Evolutionary conservation across 768 basidiomycete species (phyloP).

Genomic region (Boletus rex-veris): DNA sequence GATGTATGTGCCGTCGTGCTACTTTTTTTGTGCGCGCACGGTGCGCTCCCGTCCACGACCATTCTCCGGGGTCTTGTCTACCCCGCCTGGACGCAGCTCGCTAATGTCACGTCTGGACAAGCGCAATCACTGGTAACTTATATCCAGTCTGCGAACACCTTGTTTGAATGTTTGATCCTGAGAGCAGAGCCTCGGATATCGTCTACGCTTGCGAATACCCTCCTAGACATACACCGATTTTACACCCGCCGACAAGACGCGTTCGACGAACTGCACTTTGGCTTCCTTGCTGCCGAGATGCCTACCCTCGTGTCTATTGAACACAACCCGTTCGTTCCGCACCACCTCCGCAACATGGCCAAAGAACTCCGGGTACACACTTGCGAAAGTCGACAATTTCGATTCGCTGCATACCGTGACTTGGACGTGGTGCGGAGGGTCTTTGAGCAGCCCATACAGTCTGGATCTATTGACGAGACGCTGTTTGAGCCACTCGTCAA

Average conservation of each 20-base stretch:
- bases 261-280: slow-evolving; percentile 64
- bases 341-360: slow-evolving; percentile 46
- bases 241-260: slow-evolving; percentile 66
- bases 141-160: slow-evolving; percentile 57
- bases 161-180: slow-evolving; percentile 61
- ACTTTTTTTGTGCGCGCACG: slow-evolving; percentile 60
- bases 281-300: slow-evolving; percentile 56
- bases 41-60: slow-evolving; percentile 68
- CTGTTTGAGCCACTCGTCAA: slow-evolving; percentile 61
- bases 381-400: slow-evolving; percentile 64
- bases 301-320: slow-evolving; percentile 72
- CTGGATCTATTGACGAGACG: slow-evolving; percentile 44
- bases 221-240: slow-evolving; percentile 67
- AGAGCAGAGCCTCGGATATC: slow-evolving; percentile 44
- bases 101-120: slow-evolving; percentile 37
- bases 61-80: slow-evolving; percentile 74
- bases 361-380: slow-evolving; percentile 53
- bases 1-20: slow-evolving; percentile 59
- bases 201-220: slow-evolving; percentile 40
- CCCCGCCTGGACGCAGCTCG: slow-evolving; percentile 68
- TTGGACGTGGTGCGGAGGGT: slow-evolving; percentile 65
- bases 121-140: slow-evolving; percentile 45
- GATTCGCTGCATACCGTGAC: slow-evolving; percentile 72
- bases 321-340: slow-evolving; percentile 50
- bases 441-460: slow-evolving; percentile 60